phyloP scores from a whole-genome alignment of 306 rosid species.

The Prunus campanulata region DNA sequence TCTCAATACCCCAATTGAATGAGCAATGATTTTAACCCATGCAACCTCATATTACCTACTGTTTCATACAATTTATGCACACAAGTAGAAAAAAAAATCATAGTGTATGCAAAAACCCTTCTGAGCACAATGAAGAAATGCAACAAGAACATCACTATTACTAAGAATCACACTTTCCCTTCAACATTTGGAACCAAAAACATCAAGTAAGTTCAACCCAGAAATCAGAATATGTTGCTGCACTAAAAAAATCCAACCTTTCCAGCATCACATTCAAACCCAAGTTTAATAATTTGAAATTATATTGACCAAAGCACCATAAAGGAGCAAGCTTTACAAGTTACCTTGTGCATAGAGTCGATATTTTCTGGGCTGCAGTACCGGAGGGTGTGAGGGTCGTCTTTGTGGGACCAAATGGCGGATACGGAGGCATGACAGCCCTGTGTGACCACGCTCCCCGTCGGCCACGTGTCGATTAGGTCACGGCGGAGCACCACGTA shows the following conservation, averaged over 20 bases:
- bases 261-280: neutral
- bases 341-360: conserved; percentile 82
- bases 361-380: conserved; percentile 72
- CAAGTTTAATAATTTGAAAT: neutral
- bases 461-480: conserved; percentile 81
- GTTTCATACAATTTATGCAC: neutral
- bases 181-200: neutral
- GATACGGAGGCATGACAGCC: conserved; percentile 91
- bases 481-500: conserved; percentile 95
- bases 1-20: neutral
- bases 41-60: neutral
- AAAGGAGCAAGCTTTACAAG: neutral
- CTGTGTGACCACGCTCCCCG: conserved; percentile 81
- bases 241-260: neutral
- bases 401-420: conserved; percentile 69
- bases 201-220: neutral
- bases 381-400: conserved; percentile 54
- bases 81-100: neutral
- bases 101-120: neutral
- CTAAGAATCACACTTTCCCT: neutral
- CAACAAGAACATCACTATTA: neutral
- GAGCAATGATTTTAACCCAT: neutral
- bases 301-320: neutral
- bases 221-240: neutral
- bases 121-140: neutral